Base-by-base conservation (phyloP, 805 yeast species). In the Zygoascus ofunaensis region DNA sequence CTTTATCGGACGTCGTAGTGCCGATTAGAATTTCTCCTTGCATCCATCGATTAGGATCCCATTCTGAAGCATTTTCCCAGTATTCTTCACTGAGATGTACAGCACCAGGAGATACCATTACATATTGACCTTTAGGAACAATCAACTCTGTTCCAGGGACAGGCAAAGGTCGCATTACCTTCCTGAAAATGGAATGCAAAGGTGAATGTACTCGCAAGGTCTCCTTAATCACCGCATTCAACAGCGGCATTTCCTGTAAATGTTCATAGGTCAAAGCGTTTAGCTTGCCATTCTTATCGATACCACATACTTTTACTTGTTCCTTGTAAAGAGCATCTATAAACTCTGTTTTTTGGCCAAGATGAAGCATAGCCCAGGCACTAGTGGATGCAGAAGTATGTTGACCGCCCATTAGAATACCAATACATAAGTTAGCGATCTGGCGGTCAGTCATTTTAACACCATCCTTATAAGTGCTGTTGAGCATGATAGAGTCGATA, bases 321-420 rank as follows among this genome's bases (percentile, higher is more conserved):
- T 92, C 97, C 49, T 76, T 65, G 61, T 73, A 82, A 41, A 92
- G 65, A 59, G 80, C 83, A 47, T 89, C 83, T 69, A 87, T 96
- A 49, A 90, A 68, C 34, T 84, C 82, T 38, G 94, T 94, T 57
- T 77, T 72, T 57, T 82, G 94, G 53, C 87, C 97, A 49, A 92
- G 73, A 61, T 92, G 97, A 52, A 92, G 73, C 60, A 92, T 70
- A 59, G 80, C 79, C 98, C 98, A 92, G 15, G 97, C 83, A 34
- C 95, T 84, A 19, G 98, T 92, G 20, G 97, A 76, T 37, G 97
- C 92, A 51, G 95, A 83, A 22, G 98, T 92, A 65, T 92, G 98
- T 71, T 92, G 98, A 51, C 98, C 98, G 58, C 98, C 98, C 98
- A 92, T 92, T 49, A 92, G 73, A 44, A 92, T 82, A 64, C 97